Evolutionary conservation across 345 rosid species (phyloP), one percentile per base, ranked within the genome.

Genomic region (Lepidium africanum): DNA sequence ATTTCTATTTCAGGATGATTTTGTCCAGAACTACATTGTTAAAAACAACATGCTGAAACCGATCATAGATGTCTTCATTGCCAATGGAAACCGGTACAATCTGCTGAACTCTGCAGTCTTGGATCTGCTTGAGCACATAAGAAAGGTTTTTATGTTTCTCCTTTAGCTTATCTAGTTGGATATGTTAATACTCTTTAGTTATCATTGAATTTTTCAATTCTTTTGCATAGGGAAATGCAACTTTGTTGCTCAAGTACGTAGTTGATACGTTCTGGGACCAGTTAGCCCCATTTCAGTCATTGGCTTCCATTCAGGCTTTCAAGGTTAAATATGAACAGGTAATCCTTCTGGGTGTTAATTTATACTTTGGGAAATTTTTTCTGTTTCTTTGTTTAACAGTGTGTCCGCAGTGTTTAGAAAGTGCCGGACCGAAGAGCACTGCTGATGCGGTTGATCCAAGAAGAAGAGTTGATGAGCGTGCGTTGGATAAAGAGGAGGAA

Each of bases 271-370:
- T 94, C 70, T 91, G 97, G 97, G 78, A 79, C 41, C 90, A 86
- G 66, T 73, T 94, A 81, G 90, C 80, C 65, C 76, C 73, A 53
- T 94, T 91, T 67, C 96, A 91, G 84, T 70, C 77, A 76, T 78
- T 91, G 76, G 62, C 84, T 57, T 82, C 97, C 51, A 74, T 94
- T 58, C 90, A 85, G 51, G 82, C 91, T 59, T 80, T 94, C 52
- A 91, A 86, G 83, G 83, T 87, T 45, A 89, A 87, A 80, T 94
- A 87, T 32, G 97, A 94, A 76, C 97, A 94, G 97, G 99, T 94
- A 80, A 64, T 76, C 41, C 39, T 60, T 38, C 69, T 42, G 39
- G 39, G 35, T 32, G 53, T 48, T 54, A 9, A 39, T 38, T 37
- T 32, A 17, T 54, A 9, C 68, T 30, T 38, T 39, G 19, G 40